Conservation (phyloP, 2,329 filamentous ascomycete species). For the Aspergillus japonicus region DNA sequence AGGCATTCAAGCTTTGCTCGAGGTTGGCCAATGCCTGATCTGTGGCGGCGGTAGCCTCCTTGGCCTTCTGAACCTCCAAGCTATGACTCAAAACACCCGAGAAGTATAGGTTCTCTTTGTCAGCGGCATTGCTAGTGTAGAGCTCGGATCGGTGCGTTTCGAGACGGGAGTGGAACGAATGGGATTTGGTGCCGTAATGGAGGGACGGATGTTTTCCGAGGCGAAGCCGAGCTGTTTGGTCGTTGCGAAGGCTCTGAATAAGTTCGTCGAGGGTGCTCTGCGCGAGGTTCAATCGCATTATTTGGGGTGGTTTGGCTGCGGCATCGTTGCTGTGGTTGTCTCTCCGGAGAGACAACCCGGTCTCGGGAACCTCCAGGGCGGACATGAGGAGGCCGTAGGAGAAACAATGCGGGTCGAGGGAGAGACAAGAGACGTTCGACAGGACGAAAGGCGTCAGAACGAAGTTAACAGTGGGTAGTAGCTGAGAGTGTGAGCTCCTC, state of each 20-base stretch:
- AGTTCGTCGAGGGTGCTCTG: slow-evolving; percentile 48
- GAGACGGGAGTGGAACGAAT: slow-evolving; percentile 53
- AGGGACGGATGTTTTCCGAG: slow-evolving; percentile 55
- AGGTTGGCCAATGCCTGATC: slow-evolving; percentile 61
- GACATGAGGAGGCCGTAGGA: slow-evolving; percentile 28
- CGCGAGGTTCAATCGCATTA: slow-evolving; percentile 48
- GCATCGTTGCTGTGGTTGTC: slow-evolving; percentile 30
- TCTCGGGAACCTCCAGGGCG: slow-evolving; percentile 37
- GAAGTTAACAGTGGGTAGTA: slow-evolving; percentile 9
- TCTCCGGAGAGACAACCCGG: slow-evolving; percentile 42
- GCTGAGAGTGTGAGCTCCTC: slow-evolving; percentile 18
- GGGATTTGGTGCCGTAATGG: slow-evolving; percentile 57
- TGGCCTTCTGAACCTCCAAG: slow-evolving; percentile 55
- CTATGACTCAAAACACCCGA: slow-evolving; percentile 58
- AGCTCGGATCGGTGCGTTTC: slow-evolving; percentile 59
- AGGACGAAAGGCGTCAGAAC: not conserved
- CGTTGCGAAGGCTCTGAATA: slow-evolving; percentile 43
- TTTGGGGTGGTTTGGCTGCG: slow-evolving; percentile 39
- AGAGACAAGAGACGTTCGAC: slow-evolving; percentile 2
- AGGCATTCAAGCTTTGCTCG: slow-evolving; percentile 58
- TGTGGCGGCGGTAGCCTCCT: slow-evolving; percentile 55
- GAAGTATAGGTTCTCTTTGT: slow-evolving; percentile 53
- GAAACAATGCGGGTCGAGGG: slow-evolving; percentile 1
- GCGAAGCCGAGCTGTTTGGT: slow-evolving; percentile 46
- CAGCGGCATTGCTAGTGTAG: slow-evolving; percentile 48